A percentile compares a stretch with the other conserved stretches of the same genome.
phyloP scores from a whole-genome alignment of 345 rosid species.

The Salix koriyanagi region DNA sequence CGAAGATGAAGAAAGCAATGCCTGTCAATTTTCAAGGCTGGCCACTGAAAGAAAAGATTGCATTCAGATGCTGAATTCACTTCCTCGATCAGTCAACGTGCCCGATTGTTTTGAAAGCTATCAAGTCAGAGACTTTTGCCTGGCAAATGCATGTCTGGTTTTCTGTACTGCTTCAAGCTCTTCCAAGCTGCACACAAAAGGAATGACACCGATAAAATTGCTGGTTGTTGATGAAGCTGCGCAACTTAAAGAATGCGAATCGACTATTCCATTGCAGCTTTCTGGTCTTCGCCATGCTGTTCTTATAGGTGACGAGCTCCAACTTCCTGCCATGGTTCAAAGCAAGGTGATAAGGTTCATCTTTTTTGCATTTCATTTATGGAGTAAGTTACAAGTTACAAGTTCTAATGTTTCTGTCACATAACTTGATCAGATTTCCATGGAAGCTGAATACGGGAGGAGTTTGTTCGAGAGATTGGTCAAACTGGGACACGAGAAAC shows the following conservation, averaged over 20 bases:
- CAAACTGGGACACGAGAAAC: constrained; percentile 9
- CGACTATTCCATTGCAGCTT: constrained; percentile 43
- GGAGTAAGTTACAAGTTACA: neutral
- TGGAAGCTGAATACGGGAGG: constrained; percentile 23
- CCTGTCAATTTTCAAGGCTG: neutral
- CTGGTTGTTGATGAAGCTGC: constrained; percentile 55
- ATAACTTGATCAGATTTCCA: constrained; percentile 10
- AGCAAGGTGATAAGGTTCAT: constrained; percentile 28
- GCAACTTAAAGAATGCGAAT: constrained; percentile 56
- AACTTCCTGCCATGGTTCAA: constrained; percentile 46
- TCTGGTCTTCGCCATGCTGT: constrained; percentile 38
- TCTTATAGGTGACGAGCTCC: constrained; percentile 47
- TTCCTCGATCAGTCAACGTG: neutral
- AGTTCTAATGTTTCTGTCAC: neutral
- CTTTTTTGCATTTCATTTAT: neutral
- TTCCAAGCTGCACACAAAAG: constrained; percentile 21
- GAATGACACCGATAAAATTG: constrained; percentile 17
- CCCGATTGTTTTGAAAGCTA: neutral
- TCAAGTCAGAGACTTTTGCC: constrained; percentile 16
- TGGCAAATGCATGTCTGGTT: constrained; percentile 26
- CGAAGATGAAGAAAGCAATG: neutral
- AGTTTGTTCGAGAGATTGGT: constrained; percentile 34
- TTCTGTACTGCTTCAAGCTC: constrained; percentile 51
- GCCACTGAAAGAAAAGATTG: neutral
- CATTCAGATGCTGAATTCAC: constrained; percentile 6